phyloP scores from a whole-genome alignment of 306 rosid genomes.

The Lathyrus oleraceus region DNA sequence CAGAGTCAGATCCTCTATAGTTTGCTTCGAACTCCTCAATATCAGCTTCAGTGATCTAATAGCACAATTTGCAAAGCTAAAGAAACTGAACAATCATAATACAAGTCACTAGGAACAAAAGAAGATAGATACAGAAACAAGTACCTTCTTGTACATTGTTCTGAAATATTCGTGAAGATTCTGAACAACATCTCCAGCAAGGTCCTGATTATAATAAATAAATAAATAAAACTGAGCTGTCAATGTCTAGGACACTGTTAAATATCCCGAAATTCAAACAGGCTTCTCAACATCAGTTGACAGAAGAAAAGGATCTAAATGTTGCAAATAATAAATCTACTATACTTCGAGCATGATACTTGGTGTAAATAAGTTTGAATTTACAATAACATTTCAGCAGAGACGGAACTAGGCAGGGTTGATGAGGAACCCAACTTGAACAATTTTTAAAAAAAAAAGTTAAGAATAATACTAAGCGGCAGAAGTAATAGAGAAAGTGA shows the following conservation, averaged over 20 bases:
- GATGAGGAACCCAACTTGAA: background rate
- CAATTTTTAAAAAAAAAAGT: background rate
- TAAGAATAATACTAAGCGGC: background rate
- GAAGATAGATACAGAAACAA: slow-evolving; percentile 17
- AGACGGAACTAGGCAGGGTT: background rate
- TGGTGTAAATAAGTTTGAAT: background rate
- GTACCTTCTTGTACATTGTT: slow-evolving; percentile 70
- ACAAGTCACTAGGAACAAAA: slow-evolving; percentile 7
- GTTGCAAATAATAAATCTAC: slow-evolving; percentile 5
- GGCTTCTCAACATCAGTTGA: background rate
- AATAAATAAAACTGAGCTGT: background rate
- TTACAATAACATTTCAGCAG: background rate
- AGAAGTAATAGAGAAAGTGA: background rate
- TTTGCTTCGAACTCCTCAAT: slow-evolving; percentile 85
- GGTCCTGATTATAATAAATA: slow-evolving; percentile 58
- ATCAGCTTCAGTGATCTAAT: slow-evolving; percentile 82
- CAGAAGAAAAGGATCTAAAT: background rate
- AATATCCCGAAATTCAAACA: slow-evolving; percentile 9
- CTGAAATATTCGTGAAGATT: slow-evolving; percentile 63
- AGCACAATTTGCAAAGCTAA: slow-evolving; percentile 1
- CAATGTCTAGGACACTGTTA: slow-evolving; percentile 8
- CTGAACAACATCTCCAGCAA: slow-evolving; percentile 71
- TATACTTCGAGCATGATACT: background rate
- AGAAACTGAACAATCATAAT: background rate
- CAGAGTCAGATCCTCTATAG: slow-evolving; percentile 81